Percentiles rank a stretch among this genome's conserved stretches.
phyloP scores from a whole-genome alignment of 306 rosid species.

The Elaeagnus macrophylla region DNA sequence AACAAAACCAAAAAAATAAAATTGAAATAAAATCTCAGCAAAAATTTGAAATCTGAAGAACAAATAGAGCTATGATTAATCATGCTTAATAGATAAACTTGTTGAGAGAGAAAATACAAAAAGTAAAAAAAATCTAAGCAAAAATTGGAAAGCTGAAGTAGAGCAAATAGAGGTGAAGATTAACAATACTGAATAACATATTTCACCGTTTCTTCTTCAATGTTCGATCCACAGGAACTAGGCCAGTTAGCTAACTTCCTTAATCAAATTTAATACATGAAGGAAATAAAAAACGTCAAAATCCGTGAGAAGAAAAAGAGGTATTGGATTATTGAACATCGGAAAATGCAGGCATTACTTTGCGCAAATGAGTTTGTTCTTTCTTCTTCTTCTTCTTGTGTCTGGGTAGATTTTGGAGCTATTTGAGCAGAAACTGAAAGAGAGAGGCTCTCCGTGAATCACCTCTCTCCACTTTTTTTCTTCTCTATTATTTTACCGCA shows the following conservation, averaged over 20 bases:
- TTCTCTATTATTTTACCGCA: constrained; percentile 15
- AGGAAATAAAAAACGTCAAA: constrained; percentile 20
- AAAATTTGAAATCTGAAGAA: neutral
- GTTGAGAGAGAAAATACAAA: neutral
- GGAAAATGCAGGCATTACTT: constrained; percentile 53
- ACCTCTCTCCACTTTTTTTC: constrained; percentile 9
- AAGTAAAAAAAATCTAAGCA: neutral
- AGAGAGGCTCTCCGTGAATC: constrained; percentile 1
- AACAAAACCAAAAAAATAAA: too few species aligned
- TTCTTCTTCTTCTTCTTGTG: constrained; percentile 15
- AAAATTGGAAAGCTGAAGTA: constrained; percentile 1
- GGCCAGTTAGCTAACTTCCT: neutral
- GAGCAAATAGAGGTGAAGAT: neutral
- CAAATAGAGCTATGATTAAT: constrained; percentile 1
- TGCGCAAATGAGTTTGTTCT: constrained; percentile 40
- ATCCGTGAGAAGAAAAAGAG: constrained; percentile 11
- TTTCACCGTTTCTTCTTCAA: neutral
- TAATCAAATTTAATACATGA: constrained; percentile 8
- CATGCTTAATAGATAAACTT: neutral
- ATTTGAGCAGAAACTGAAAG: constrained; percentile 9
- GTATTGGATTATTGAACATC: constrained; percentile 25
- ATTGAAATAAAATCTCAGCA: too few species aligned
- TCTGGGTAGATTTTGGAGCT: constrained; percentile 13
- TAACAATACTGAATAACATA: constrained; percentile 12
- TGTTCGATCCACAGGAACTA: neutral